These are phyloP conservation scores for Podila epicladia DNA, from an alignment of 192 early-diverging fungal species.

Conservation along the genomic window DNA sequence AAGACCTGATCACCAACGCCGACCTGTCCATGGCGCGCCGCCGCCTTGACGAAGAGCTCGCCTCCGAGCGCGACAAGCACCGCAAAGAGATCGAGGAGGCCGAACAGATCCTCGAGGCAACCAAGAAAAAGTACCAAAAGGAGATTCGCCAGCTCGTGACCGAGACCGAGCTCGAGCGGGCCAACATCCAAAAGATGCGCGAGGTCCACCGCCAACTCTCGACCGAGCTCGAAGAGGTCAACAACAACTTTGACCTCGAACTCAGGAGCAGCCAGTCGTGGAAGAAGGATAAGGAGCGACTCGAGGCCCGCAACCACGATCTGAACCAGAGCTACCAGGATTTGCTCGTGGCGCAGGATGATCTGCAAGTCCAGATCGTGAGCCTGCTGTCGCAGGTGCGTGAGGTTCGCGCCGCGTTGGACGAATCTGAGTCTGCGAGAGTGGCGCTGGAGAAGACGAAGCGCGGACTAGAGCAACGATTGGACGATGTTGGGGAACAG, in stretches of 20 bases:
- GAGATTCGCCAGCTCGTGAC: slow-evolving; percentile 82
- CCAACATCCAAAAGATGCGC: slow-evolving; percentile 69
- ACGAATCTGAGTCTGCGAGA: slow-evolving; percentile 76
- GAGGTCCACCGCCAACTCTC: slow-evolving; percentile 78
- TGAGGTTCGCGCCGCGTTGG: slow-evolving; percentile 64
- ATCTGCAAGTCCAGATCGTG: slow-evolving; percentile 69
- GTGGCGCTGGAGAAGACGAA: slow-evolving; percentile 75
- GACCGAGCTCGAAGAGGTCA: slow-evolving; percentile 67
- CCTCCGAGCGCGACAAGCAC: slow-evolving; percentile 73
- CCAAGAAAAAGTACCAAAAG: slow-evolving; percentile 85
- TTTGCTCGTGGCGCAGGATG: slow-evolving; percentile 64
- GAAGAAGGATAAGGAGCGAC: slow-evolving; percentile 84
- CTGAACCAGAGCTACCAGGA: slow-evolving; percentile 73
- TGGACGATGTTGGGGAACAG: slow-evolving; percentile 79
- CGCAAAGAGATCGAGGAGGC: slow-evolving; percentile 81
- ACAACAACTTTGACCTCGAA: slow-evolving; percentile 74
- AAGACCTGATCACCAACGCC: slow-evolving; percentile 72
- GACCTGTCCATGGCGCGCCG: slow-evolving; percentile 77
- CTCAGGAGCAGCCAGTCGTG: slow-evolving; percentile 70
- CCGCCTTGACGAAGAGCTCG: slow-evolving; percentile 82
- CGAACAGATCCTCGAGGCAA: slow-evolving; percentile 73
- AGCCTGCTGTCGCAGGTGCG: slow-evolving; percentile 62
- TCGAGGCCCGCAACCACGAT: slow-evolving; percentile 78
- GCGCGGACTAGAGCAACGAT: slow-evolving; percentile 73
- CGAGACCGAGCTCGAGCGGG: slow-evolving; percentile 84